Conservation (phyloP, 805 yeast genomes). For the Saccharomycopsis capsularis region DNA sequence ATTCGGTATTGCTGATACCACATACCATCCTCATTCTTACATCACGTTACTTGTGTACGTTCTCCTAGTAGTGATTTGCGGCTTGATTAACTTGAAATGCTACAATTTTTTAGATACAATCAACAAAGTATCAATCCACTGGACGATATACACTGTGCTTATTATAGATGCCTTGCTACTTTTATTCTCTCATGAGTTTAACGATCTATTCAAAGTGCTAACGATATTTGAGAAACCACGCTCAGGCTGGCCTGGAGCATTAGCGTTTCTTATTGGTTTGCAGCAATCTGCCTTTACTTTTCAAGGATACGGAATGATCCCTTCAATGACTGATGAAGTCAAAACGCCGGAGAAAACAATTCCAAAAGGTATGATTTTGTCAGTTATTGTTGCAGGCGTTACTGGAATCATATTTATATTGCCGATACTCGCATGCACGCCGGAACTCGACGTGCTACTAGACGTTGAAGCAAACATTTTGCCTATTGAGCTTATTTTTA, state of each 20-base stretch:
- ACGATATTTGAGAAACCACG: conserved; percentile 63
- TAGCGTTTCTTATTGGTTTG: conserved; percentile 71
- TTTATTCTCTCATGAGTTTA: conserved; percentile 50
- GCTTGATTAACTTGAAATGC: conserved; percentile 55
- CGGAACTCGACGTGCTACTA: conserved; percentile 50
- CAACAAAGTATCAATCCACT: conserved; percentile 61
- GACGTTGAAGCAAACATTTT: conserved; percentile 60
- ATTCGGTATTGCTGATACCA: conserved; percentile 52
- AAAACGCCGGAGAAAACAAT: conserved; percentile 65
- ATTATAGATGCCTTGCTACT: conserved; percentile 59
- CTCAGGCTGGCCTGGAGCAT: conserved; percentile 67
- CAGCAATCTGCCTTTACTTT: conserved; percentile 74
- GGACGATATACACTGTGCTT: conserved; percentile 67
- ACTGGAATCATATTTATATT: conserved; percentile 67
- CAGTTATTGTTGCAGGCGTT: conserved; percentile 57
- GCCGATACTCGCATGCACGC: conserved; percentile 65
- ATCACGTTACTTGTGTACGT: conserved; percentile 53
- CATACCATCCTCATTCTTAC: conserved; percentile 50
- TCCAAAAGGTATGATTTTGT: conserved; percentile 63
- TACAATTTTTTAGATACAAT: conserved; percentile 54
- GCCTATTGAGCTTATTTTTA: conserved; percentile 75
- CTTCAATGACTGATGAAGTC: conserved; percentile 79
- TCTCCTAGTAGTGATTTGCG: conserved; percentile 49
- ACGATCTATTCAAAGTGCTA: conserved; percentile 51
- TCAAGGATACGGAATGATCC: conserved; percentile 78